Evolutionary conservation across 768 basidiomycete species (phyloP).

Genomic region (Megacollybia marginata): DNA sequence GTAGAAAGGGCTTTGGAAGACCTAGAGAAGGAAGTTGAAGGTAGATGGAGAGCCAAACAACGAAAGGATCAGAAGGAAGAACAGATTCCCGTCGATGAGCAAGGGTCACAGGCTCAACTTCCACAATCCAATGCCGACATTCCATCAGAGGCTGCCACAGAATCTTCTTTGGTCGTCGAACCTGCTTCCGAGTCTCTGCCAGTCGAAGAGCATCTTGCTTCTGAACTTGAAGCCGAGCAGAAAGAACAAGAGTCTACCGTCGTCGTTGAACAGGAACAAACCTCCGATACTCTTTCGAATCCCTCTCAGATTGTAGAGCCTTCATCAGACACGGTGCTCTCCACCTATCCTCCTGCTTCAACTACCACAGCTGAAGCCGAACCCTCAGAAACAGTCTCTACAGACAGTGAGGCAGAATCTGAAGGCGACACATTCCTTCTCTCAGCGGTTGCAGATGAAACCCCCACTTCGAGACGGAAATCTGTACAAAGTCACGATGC

Average conservation of each 20-base stretch:
- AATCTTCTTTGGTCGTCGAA: neutral
- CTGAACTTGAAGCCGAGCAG: slow-evolving; percentile 4
- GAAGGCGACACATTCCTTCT: neutral
- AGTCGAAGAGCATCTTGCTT: neutral
- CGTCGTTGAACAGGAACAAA: neutral
- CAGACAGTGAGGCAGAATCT: neutral
- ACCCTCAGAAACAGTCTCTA: neutral
- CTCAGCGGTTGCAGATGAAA: slow-evolving; percentile 4
- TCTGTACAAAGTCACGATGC: slow-evolving; percentile 6
- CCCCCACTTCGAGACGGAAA: slow-evolving; percentile 8
- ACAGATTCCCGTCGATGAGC: neutral
- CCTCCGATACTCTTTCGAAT: neutral
- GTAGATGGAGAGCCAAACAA: slow-evolving; percentile 23
- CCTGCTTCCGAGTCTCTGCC: neutral
- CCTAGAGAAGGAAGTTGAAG: slow-evolving; percentile 43
- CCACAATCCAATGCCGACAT: neutral
- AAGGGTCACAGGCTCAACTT: neutral
- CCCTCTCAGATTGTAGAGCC: neutral
- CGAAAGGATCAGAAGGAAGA: slow-evolving; percentile 13
- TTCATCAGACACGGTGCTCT: neutral
- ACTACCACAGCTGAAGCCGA: neutral
- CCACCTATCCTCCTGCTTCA: neutral
- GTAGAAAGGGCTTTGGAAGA: slow-evolving; percentile 53
- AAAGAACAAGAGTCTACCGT: neutral
- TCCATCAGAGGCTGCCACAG: neutral